Percentiles rank a stretch among this genome's conserved stretches.
Evolutionary conservation across 1,284 basidiomycete species (phyloP).

Genomic region (Earliella scabrosa): DNA sequence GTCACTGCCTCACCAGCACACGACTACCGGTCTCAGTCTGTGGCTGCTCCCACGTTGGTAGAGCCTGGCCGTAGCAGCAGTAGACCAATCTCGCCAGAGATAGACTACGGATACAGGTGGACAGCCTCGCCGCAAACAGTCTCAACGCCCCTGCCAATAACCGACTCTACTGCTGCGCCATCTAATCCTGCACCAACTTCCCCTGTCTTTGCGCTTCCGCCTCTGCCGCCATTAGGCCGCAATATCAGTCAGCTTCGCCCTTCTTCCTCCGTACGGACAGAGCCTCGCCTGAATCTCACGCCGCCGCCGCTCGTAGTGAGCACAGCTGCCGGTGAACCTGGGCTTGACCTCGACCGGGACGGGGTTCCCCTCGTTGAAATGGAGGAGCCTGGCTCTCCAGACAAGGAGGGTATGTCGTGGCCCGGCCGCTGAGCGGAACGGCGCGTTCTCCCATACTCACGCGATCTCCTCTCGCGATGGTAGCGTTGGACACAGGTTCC

Average conservation of each 20-base stretch:
- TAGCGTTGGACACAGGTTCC: too few species aligned
- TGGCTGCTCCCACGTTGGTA: not conserved
- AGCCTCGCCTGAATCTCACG: conserved; percentile 17
- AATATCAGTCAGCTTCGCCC: conserved; percentile 17
- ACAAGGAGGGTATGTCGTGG: conserved; percentile 30
- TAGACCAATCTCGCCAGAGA: conserved; percentile 18
- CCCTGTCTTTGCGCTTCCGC: conserved; percentile 21
- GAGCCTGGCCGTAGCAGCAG: conserved; percentile 7
- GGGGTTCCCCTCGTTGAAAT: conserved; percentile 26
- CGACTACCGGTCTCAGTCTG: conserved; percentile 21
- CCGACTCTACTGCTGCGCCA: conserved; percentile 1
- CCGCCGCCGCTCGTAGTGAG: conserved; percentile 8
- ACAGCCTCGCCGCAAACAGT: conserved; percentile 26
- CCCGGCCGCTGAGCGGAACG: conserved; percentile 15
- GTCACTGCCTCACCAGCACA: conserved; percentile 43
- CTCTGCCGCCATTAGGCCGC: conserved; percentile 14
- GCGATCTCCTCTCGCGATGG: not conserved
- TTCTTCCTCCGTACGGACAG: not conserved
- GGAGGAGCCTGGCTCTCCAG: conserved; percentile 32
- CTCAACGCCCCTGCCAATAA: conserved; percentile 11
- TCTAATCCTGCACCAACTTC: conserved; percentile 8
- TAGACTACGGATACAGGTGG: conserved; percentile 28
- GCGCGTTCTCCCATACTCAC: not conserved
- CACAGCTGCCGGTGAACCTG: conserved; percentile 5
- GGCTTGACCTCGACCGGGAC: conserved; percentile 30